Conservation (phyloP, 495 filamentous ascomycete species). For the Umbilicaria muhlenbergii region DNA sequence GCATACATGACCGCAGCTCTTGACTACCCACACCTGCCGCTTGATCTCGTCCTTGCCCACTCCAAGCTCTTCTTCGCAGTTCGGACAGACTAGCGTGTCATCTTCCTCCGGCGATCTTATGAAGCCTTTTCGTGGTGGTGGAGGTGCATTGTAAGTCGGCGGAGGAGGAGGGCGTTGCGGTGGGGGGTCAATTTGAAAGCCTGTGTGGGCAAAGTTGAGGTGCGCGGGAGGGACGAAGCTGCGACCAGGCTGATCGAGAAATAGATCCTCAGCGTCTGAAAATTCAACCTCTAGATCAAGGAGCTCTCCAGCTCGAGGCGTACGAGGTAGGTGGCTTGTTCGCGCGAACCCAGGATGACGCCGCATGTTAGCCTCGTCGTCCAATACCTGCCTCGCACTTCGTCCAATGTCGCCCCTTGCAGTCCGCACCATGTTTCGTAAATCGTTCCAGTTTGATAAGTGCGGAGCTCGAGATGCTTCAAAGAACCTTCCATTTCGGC, state of each 20-base stretch:
- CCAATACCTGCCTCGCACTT: too few relatives aligned
- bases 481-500: too few relatives aligned
- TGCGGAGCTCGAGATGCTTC: too few relatives aligned
- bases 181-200: slow-evolving; percentile 16
- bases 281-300: too few relatives aligned
- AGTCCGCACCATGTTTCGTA: too few relatives aligned
- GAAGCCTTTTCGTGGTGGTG: slow-evolving; percentile 41
- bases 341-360: too few relatives aligned
- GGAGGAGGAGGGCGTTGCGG: slow-evolving; percentile 12
- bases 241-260: not conserved
- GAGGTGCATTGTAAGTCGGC: slow-evolving; percentile 41
- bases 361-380: too few relatives aligned
- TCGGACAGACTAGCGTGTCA: slow-evolving; percentile 53
- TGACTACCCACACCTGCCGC: slow-evolving; percentile 58
- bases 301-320: too few relatives aligned
- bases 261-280: too few relatives aligned
- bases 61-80: slow-evolving; percentile 57
- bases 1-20: slow-evolving; percentile 63
- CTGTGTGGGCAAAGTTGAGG: slow-evolving; percentile 12
- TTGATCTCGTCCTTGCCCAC: slow-evolving; percentile 36
- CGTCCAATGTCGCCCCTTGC: too few relatives aligned
- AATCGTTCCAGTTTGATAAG: too few relatives aligned
- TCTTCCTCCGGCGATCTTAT: slow-evolving; percentile 46
- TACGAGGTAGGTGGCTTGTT: too few relatives aligned
- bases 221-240: slow-evolving; percentile 15